Conservation (phyloP, 2,329 filamentous ascomycete species). For the Cucurbitaria berberidis region DNA sequence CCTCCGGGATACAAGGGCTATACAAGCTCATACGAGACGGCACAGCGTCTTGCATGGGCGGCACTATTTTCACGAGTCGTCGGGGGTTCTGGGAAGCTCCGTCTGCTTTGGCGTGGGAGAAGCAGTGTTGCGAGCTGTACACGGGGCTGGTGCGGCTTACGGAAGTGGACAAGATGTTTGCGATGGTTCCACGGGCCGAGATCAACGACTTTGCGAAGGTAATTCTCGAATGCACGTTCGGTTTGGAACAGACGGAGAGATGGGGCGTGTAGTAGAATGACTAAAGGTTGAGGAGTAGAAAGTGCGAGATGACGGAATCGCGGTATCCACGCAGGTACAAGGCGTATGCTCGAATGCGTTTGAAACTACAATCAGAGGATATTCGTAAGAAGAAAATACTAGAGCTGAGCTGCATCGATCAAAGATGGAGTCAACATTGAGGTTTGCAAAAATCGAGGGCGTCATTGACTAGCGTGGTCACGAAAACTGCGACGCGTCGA, state of each 20-base stretch:
- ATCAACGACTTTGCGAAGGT: conserved; percentile 3
- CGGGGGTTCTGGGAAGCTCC: conserved; percentile 6
- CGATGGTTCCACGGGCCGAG: conserved; percentile 1
- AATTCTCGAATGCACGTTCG: conserved; percentile 1
- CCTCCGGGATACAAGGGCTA: background rate
- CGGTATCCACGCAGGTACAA: too few relatives aligned
- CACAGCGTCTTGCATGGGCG: background rate
- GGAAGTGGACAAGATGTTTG: conserved; percentile 3
- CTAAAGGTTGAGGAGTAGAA: background rate
- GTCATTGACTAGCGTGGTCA: too few relatives aligned
- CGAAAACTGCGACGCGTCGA: too few relatives aligned
- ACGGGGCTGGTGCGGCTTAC: background rate
- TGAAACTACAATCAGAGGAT: too few relatives aligned
- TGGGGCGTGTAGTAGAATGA: background rate
- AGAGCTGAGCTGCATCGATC: too few relatives aligned
- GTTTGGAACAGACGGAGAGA: background rate
- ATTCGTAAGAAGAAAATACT: too few relatives aligned
- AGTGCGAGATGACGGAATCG: too few relatives aligned
- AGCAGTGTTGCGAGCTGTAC: conserved; percentile 1
- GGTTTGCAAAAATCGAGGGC: too few relatives aligned
- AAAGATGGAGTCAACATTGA: too few relatives aligned
- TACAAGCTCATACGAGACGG: background rate
- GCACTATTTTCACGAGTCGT: conserved; percentile 1
- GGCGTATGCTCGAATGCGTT: too few relatives aligned
- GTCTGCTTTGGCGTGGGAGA: conserved; percentile 3